Evolutionary conservation across 331 rosid species (phyloP), one percentile per base, ranked within the genome.

Genomic region (Arachis monticola): DNA sequence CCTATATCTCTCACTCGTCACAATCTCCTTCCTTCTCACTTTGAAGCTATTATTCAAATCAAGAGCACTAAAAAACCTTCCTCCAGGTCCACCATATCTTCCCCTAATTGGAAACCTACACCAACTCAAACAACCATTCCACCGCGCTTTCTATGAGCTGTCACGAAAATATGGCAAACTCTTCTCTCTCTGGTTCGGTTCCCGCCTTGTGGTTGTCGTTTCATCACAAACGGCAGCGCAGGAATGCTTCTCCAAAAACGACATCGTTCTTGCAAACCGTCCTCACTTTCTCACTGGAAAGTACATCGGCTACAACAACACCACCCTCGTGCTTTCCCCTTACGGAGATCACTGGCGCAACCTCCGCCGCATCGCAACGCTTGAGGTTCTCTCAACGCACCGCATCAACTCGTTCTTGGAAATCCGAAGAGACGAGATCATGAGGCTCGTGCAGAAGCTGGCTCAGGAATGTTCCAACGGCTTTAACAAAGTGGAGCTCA

Each of bases 261-360:
- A 84, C 77, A 9, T 78, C 30, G 53, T 82, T 2, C 7, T 84
- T 1, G 85, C 88, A 8, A 78, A 84, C 27, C 83, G 82, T 0
- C 85, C 85, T 6, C 74, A 40, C 1, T 31, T 75, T 0, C 59
- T 81, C 9, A 0, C 8, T 0, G 74, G 77, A 2, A 75, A 74
- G 57, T 64, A 74, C 56, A 22, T 78, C 0, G 42, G 59, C 13
- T 84, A 81, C 71, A 78, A 84, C 75, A 9, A 71, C 64, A 81
- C 85, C 4, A 41, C 75, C 9, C 11, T 77, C 0, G 6, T 5
- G 7, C 8, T 42, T 2, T 5, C 82, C 3, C 59, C 72, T 5
- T 82, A 70, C 27, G 70, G 88, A 5, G 80, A 84, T 12, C 88
- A 84, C 11, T 81, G 82, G 88, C 88, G 88, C 48, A 84, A 84